Conservation (phyloP, 2,329 filamentous ascomycete species). For the Pezicula rhizophila region DNA sequence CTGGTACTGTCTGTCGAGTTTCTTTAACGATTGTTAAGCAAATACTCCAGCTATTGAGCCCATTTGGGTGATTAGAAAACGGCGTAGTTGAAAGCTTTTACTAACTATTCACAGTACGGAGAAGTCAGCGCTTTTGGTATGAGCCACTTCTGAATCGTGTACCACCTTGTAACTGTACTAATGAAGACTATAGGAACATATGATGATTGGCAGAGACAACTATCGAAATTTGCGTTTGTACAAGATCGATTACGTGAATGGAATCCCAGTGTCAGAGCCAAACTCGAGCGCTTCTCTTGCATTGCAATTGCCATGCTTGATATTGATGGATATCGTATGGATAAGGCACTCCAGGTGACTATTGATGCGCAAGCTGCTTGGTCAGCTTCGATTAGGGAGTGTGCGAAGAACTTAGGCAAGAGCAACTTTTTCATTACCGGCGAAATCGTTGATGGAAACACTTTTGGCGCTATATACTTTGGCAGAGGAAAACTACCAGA, state of each 20-base stretch:
- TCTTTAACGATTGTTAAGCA: too few species aligned
- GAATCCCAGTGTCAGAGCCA: constrained; percentile 48
- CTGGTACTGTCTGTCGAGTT: too few species aligned
- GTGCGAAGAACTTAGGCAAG: constrained; percentile 50
- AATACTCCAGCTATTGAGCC: too few species aligned
- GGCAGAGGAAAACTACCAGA: constrained; percentile 53
- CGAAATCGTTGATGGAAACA: constrained; percentile 57
- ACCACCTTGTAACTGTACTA: too few species aligned
- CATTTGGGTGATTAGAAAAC: too few species aligned
- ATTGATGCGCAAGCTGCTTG: constrained; percentile 55
- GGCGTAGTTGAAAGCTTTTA: too few species aligned
- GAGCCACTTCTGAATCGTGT: too few species aligned
- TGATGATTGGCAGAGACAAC: constrained; percentile 47
- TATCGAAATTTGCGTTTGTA: constrained; percentile 60
- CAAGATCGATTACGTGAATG: constrained; percentile 62
- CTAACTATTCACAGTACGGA: not conserved
- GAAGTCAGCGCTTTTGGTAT: not conserved
- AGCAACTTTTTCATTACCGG: constrained; percentile 58
- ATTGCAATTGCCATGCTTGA: constrained; percentile 55
- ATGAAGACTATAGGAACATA: not conserved
- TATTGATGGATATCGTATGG: constrained; percentile 60
- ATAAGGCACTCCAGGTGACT: constrained; percentile 59
- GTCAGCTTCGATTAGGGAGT: constrained; percentile 49
- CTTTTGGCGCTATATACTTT: constrained; percentile 52
- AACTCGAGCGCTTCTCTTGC: constrained; percentile 55